phyloP scores from a whole-genome alignment of 2,329 filamentous ascomycete species.

The Fusarium sp. region DNA sequence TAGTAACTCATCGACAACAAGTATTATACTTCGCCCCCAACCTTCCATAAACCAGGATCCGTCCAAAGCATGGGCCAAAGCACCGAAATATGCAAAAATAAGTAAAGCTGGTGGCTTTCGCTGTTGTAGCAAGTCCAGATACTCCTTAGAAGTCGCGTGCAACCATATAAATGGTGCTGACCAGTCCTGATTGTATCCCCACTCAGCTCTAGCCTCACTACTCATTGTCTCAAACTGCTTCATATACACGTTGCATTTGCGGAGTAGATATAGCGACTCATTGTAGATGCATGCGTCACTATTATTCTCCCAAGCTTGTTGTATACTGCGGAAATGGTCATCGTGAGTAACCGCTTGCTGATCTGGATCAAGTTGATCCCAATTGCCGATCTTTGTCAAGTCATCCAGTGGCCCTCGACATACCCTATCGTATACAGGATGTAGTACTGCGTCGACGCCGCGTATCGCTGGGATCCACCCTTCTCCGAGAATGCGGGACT shows the following conservation, averaged over 20 bases:
- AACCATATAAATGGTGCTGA: not conserved
- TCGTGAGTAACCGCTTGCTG: not conserved
- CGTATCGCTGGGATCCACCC: not conserved
- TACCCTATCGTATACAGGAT: not conserved
- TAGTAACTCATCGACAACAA: not conserved
- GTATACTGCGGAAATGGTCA: not conserved
- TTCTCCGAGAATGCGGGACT: not conserved
- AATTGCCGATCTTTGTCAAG: not conserved
- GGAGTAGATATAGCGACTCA: not conserved
- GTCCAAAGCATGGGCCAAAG: fast-evolving
- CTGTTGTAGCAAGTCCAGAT: not conserved
- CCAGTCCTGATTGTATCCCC: not conserved
- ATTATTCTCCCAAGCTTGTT: not conserved
- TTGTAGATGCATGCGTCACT: not conserved
- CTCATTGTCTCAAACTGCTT: not conserved
- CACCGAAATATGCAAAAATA: not conserved
- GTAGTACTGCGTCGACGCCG: not conserved
- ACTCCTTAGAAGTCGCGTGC: not conserved
- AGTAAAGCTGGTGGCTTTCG: not conserved
- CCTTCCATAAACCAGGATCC: not conserved
- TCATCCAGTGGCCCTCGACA: not conserved
- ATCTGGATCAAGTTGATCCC: not conserved
- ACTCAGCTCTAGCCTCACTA: not conserved
- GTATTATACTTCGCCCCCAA: not conserved
- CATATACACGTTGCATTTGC: not conserved